phyloP scores from a whole-genome alignment of 495 filamentous ascomycete genomes.

The Penicillium paradoxum region DNA sequence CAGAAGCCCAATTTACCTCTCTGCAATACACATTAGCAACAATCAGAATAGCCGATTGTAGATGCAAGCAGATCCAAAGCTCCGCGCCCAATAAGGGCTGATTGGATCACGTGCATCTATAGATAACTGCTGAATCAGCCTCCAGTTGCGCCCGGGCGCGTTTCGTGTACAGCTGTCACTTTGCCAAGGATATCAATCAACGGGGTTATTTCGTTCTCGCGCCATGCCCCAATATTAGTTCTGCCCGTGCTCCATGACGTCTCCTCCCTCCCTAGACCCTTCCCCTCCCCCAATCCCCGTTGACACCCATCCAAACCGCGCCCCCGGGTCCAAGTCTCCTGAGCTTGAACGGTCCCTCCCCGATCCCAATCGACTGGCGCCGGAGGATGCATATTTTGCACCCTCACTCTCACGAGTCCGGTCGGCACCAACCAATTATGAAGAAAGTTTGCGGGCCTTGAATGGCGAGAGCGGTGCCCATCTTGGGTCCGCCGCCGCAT shows the following conservation, averaged over 20 bases:
- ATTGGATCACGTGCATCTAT: background rate
- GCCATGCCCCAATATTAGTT: conserved; percentile 31
- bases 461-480: conserved; percentile 26
- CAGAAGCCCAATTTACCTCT: too few relatives aligned
- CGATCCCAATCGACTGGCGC: conserved; percentile 61
- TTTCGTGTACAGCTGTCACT: background rate
- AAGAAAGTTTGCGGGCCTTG: conserved; percentile 31
- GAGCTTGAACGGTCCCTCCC: conserved; percentile 47
- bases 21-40: too few relatives aligned
- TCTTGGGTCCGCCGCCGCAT: conserved; percentile 28
- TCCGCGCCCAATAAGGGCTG: too few relatives aligned
- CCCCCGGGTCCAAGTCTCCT: conserved; percentile 32
- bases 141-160: conserved; percentile 8
- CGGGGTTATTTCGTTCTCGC: conserved; percentile 4
- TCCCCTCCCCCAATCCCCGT: conserved; percentile 41
- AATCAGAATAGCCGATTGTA: too few relatives aligned
- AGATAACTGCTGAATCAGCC: conserved; percentile 4
- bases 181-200: conserved; percentile 1
- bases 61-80: too few relatives aligned
- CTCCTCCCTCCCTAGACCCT: conserved; percentile 31
- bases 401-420: conserved; percentile 53
- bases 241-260: conserved; percentile 36
- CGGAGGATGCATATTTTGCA: conserved; percentile 76
- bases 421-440: conserved; percentile 38
- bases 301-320: conserved; percentile 42